Percentiles rank a stretch among this genome's conserved stretches.
Conservation (phyloP, 331 rosid species). For the Pyracantha coccinea region DNA sequence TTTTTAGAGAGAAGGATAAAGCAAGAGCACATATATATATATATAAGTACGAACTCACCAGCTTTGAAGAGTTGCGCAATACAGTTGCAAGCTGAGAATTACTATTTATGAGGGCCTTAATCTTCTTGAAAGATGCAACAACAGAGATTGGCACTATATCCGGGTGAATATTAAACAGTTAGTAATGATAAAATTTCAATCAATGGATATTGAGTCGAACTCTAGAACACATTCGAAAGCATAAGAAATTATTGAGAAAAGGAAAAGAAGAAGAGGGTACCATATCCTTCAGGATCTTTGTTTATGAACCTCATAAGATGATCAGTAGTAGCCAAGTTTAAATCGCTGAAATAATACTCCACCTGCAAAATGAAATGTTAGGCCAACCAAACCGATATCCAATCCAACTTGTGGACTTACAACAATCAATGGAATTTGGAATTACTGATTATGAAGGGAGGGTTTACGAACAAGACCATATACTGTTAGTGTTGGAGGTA, state of each 20-base stretch:
- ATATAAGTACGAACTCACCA: constrained; percentile 40
- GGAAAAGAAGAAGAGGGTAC: constrained; percentile 33
- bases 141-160: constrained; percentile 79
- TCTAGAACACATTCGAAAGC: not conserved
- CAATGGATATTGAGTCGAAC: not conserved
- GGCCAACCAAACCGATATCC: constrained; percentile 3
- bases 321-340: constrained; percentile 96
- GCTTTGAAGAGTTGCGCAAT: constrained; percentile 80
- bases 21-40: constrained; percentile 4
- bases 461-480: no score
- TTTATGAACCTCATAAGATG: constrained; percentile 93
- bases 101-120: constrained; percentile 65
- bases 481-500: not conserved
- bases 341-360: constrained; percentile 96
- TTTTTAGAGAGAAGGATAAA: not conserved
- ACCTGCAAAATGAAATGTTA: constrained; percentile 44
- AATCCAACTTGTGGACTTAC: not conserved
- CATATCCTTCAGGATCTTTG: constrained; percentile 92
- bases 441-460: no score
- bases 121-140: constrained; percentile 98
- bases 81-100: constrained; percentile 80
- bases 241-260: not conserved
- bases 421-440: not conserved
- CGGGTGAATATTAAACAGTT: constrained; percentile 17
- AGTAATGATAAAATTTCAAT: not conserved